phyloP scores from a whole-genome alignment of 805 yeast genomes.

The Suhomyces canberraensis region DNA sequence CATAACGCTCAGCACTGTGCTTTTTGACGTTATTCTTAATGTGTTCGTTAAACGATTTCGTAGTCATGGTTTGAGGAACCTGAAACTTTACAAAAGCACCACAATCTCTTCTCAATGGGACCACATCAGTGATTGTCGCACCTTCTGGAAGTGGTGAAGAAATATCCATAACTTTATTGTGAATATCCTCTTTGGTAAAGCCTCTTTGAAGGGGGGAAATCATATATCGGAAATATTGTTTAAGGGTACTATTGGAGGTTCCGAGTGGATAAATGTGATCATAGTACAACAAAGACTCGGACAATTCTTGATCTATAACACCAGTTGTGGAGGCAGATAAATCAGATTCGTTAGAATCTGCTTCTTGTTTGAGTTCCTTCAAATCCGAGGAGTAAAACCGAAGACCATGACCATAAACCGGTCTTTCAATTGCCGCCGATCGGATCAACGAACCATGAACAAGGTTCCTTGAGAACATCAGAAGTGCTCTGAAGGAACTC shows the following conservation, averaged over 20 bases:
- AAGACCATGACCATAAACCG: no score
- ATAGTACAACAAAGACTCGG: constrained; percentile 35
- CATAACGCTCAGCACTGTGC: constrained; percentile 11
- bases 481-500: no score
- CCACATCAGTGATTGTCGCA: constrained; percentile 51
- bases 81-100: constrained; percentile 85
- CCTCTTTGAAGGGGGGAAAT: constrained; percentile 13
- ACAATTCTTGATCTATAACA: constrained; percentile 32
- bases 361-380: constrained; percentile 29
- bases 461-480: no score
- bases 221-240: constrained; percentile 19
- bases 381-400: constrained; percentile 21
- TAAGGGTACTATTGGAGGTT: constrained; percentile 20
- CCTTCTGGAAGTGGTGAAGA: constrained; percentile 30
- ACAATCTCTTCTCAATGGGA: constrained; percentile 79
- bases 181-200: constrained; percentile 15
- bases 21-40: constrained; percentile 46
- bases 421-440: no score
- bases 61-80: constrained; percentile 50
- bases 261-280: constrained; percentile 35
- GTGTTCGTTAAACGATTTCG: constrained; percentile 50
- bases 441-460: no score
- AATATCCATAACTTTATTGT: constrained; percentile 15
- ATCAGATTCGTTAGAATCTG: constrained; percentile 27
- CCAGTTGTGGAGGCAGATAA: constrained; percentile 38